phyloP scores from a whole-genome alignment of 257 asterid species.

The Lithospermum erythrorhizon region DNA sequence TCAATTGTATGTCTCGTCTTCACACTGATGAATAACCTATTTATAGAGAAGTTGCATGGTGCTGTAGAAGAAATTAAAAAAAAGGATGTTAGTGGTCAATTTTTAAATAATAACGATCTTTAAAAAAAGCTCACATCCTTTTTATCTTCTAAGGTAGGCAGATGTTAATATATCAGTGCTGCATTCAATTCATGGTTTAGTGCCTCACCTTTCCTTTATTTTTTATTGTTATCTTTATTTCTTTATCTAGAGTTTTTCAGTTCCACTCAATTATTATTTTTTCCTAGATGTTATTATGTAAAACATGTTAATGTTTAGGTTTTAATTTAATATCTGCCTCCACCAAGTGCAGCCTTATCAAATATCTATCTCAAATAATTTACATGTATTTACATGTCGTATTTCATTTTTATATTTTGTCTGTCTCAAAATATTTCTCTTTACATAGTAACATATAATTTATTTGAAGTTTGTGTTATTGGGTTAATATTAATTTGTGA shows the following conservation, averaged over 20 bases:
- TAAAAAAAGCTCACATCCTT: not conserved
- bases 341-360: too few relatives aligned
- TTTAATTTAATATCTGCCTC: too few relatives aligned
- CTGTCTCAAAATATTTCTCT: too few relatives aligned
- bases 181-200: too few relatives aligned
- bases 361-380: too few relatives aligned
- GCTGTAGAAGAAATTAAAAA: not conserved
- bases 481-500: too few relatives aligned
- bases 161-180: not conserved
- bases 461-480: too few relatives aligned
- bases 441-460: too few relatives aligned
- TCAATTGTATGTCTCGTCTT: not conserved
- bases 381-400: too few relatives aligned
- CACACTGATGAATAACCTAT: constrained; percentile 1
- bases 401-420: too few relatives aligned
- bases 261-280: not conserved
- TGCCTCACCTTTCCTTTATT: not conserved
- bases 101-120: not conserved
- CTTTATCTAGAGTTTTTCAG: not conserved
- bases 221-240: not conserved
- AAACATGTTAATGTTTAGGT: not conserved
- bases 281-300: not conserved
- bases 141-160: not conserved
- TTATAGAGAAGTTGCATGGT: constrained; percentile 3
- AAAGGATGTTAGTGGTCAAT: not conserved